Evolutionary conservation across 345 rosid genomes (phyloP).

Genomic region (Citrus trifoliata): DNA sequence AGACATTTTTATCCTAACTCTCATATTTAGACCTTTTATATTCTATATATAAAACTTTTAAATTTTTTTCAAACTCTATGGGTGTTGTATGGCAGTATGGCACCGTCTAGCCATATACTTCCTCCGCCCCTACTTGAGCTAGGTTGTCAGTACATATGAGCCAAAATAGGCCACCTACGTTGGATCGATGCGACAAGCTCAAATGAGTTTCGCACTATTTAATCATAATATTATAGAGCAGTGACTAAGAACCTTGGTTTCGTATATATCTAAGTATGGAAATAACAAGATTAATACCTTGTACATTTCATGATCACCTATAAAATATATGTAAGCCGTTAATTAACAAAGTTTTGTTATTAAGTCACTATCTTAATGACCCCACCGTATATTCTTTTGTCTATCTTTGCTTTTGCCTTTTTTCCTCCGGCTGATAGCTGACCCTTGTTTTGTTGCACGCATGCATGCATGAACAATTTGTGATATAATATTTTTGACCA

Average conservation of each 20-base stretch:
- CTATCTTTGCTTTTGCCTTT: not conserved
- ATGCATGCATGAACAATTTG: not conserved
- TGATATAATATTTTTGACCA: slow-evolving; percentile 1
- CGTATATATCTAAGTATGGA: not conserved
- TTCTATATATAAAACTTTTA: no score
- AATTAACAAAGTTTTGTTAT: not conserved
- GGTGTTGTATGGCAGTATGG: no score
- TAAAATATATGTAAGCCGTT: not conserved
- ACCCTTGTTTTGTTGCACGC: slow-evolving; percentile 25
- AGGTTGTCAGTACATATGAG: no score
- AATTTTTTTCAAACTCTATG: no score
- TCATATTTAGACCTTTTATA: no score
- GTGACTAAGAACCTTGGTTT: not conserved
- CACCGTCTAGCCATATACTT: no score
- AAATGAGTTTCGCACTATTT: no score
- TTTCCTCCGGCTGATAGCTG: slow-evolving; percentile 8
- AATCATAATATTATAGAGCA: not conserved
- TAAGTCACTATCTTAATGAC: slow-evolving; percentile 7
- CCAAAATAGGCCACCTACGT: not conserved
- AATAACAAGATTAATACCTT: not conserved
- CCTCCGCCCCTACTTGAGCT: no score
- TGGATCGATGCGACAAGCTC: not conserved
- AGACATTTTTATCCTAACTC: no score
- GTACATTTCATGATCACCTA: not conserved
- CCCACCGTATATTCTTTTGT: slow-evolving; percentile 21